Conservation (phyloP, 2,329 filamentous ascomycete genomes). For the Venturia asperata region DNA sequence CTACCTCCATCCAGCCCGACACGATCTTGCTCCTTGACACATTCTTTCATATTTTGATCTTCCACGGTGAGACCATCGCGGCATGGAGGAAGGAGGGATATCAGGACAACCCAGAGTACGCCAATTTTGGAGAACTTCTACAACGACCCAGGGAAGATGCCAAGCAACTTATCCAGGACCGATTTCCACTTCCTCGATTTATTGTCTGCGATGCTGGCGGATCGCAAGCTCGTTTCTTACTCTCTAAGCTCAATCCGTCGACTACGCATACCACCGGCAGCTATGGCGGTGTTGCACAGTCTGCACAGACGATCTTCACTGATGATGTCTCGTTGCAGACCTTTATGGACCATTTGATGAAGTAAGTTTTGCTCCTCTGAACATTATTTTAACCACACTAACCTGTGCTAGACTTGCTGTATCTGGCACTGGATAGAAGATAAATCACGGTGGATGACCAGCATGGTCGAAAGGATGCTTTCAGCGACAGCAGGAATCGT, state of each 20-base stretch:
- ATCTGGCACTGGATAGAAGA: slow-evolving; percentile 17
- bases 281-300: slow-evolving; percentile 83
- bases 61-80: slow-evolving; percentile 95
- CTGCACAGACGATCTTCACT: slow-evolving; percentile 96
- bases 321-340: slow-evolving; percentile 97
- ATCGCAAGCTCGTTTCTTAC: slow-evolving; percentile 91
- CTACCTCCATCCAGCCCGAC: slow-evolving; percentile 88
- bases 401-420: slow-evolving; percentile 18
- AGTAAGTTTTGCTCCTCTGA: slow-evolving; percentile 51
- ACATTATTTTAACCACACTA: not conserved
- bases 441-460: not conserved
- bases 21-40: slow-evolving; percentile 93
- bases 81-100: slow-evolving; percentile 98
- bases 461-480: not conserved
- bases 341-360: slow-evolving; percentile 99
- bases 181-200: slow-evolving; percentile 96
- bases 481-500: not conserved
- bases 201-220: slow-evolving; percentile 98
- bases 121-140: slow-evolving; percentile 83
- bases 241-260: slow-evolving; percentile 94
- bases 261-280: slow-evolving; percentile 92
- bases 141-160: slow-evolving; percentile 96
- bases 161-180: slow-evolving; percentile 82
- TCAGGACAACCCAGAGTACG: slow-evolving; percentile 95
- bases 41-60: slow-evolving; percentile 99